A percentile compares a stretch with the other conserved stretches of the same genome.
Evolutionary conservation across 495 filamentous ascomycete genomes (phyloP).

Genomic region (Aspergillus nanangensis): DNA sequence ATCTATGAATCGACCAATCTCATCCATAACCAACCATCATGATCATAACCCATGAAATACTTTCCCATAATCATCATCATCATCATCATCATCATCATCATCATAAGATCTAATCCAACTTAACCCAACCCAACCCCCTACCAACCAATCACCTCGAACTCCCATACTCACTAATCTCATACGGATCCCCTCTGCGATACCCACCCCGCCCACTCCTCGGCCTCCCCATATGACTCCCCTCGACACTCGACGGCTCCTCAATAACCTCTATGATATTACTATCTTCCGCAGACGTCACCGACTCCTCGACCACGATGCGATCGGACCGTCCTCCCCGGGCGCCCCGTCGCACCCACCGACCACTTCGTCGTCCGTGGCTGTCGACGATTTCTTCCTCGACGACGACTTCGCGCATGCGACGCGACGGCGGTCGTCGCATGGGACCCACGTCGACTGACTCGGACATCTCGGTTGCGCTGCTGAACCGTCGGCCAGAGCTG

Average conservation of each 20-base stretch:
- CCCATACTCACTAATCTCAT: conserved; percentile 21
- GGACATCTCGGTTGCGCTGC: conserved; percentile 17
- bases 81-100: not conserved
- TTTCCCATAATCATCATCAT: too few relatives aligned
- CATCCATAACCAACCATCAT: too few relatives aligned
- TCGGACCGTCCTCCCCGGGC: not conserved
- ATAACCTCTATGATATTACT: conserved; percentile 28
- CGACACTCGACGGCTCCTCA: conserved; percentile 28
- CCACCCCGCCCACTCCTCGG: conserved; percentile 18
- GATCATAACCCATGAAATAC: too few relatives aligned
- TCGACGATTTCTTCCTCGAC: too few relatives aligned
- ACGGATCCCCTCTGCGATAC: conserved; percentile 12
- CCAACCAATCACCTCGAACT: conserved; percentile 24
- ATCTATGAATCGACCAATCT: too few relatives aligned
- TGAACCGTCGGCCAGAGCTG: conserved; percentile 35
- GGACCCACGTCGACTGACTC: too few relatives aligned
- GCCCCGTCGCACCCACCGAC: conserved; percentile 20
- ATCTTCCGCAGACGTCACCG: conserved; percentile 11
- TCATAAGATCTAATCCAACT: not conserved
- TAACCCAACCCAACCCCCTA: conserved; percentile 5
- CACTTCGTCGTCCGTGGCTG: too few relatives aligned
- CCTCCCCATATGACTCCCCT: not conserved
- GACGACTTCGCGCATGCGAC: too few relatives aligned
- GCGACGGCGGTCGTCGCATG: too few relatives aligned
- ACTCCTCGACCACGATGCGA: conserved; percentile 12